These are phyloP conservation scores for Mycena sp. DNA, from an alignment of 1,284 basidiomycete genomes.

Conservation along the genomic window DNA sequence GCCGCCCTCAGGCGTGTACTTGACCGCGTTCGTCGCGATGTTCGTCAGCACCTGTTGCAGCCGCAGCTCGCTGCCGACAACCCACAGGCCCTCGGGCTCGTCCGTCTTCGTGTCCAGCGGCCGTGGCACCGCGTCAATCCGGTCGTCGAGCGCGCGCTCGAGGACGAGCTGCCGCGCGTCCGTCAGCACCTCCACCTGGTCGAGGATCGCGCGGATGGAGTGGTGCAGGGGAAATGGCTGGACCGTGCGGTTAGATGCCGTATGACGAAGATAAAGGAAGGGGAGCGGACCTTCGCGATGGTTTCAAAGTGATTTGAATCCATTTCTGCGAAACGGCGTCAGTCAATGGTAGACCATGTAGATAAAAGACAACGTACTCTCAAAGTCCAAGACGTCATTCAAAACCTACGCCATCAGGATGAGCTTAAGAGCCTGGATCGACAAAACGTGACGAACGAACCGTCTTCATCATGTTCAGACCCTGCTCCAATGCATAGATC, in stretches of 20 bases:
- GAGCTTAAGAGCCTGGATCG: too few relatives aligned
- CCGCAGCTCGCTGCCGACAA: conserved; percentile 57
- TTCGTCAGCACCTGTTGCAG: conserved; percentile 53
- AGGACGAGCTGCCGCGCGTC: conserved; percentile 53
- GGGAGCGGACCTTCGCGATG: conserved; percentile 26
- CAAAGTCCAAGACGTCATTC: conserved; percentile 60
- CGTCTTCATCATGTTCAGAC: conserved; percentile 56
- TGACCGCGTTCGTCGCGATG: conserved; percentile 50
- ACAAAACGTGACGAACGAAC: background rate
- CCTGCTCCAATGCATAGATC: conserved; percentile 53
- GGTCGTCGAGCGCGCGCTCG: conserved; percentile 52
- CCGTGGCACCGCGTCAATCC: conserved; percentile 51
- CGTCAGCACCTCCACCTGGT: conserved; percentile 53
- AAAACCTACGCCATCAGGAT: too few relatives aligned
- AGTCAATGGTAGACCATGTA: background rate
- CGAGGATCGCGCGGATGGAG: conserved; percentile 56
- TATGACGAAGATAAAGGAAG: background rate
- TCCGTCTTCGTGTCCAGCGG: conserved; percentile 3
- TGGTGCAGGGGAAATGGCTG: conserved; percentile 61
- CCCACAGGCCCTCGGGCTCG: conserved; percentile 41
- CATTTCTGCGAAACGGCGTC: conserved; percentile 36
- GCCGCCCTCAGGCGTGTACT: conserved; percentile 56
- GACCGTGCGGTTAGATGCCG: background rate
- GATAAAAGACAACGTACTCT: conserved; percentile 28
- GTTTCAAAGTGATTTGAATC: conserved; percentile 51